A percentile compares a stretch with the other conserved stretches of the same genome.
phyloP scores from a whole-genome alignment of 2,329 filamentous ascomycete species.

The Hawksworthiomyces lignivorus region DNA sequence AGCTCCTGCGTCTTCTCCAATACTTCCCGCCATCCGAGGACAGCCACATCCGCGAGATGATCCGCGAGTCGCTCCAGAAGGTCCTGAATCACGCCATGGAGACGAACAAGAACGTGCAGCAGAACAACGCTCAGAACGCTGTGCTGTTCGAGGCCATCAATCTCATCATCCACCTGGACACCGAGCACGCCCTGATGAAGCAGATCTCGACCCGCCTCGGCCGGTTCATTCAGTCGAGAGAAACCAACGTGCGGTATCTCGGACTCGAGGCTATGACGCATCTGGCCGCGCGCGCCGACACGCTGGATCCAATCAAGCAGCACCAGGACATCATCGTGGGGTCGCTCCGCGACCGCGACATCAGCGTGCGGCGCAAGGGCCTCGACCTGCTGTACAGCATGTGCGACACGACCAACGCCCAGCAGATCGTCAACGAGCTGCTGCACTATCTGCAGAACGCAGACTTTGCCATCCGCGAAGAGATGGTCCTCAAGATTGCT shows the following conservation, averaged over 20 bases:
- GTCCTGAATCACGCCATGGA: slow-evolving; percentile 90
- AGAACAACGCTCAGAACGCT: slow-evolving; percentile 98
- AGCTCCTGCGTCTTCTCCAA: slow-evolving; percentile 82
- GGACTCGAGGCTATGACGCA: slow-evolving; percentile 98
- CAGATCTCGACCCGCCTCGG: slow-evolving; percentile 87
- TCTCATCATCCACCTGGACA: slow-evolving; percentile 94
- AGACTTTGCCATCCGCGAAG: slow-evolving; percentile 95
- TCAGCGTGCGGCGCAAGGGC: slow-evolving; percentile 92
- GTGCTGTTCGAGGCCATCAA: slow-evolving; percentile 98
- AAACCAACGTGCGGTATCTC: slow-evolving; percentile 95
- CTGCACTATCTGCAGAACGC: slow-evolving; percentile 91
- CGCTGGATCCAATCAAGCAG: slow-evolving; percentile 93
- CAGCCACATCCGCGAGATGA: slow-evolving; percentile 81
- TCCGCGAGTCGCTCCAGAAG: slow-evolving; percentile 82
- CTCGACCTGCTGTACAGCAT: slow-evolving; percentile 98
- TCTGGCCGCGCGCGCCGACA: slow-evolving; percentile 86
- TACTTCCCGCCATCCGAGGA: slow-evolving; percentile 97
- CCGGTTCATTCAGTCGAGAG: slow-evolving; percentile 91
- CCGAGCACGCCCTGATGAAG: slow-evolving; percentile 88
- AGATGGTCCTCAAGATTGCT: slow-evolving; percentile 98
- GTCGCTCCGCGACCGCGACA: slow-evolving; percentile 89
- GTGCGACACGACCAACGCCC: slow-evolving; percentile 94
- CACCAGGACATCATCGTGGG: slow-evolving; percentile 95
- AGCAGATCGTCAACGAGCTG: slow-evolving; percentile 86
- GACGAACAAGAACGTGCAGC: slow-evolving; percentile 94